Conservation (phyloP, 179 eudicot species). For the Spinacia oleracea region DNA sequence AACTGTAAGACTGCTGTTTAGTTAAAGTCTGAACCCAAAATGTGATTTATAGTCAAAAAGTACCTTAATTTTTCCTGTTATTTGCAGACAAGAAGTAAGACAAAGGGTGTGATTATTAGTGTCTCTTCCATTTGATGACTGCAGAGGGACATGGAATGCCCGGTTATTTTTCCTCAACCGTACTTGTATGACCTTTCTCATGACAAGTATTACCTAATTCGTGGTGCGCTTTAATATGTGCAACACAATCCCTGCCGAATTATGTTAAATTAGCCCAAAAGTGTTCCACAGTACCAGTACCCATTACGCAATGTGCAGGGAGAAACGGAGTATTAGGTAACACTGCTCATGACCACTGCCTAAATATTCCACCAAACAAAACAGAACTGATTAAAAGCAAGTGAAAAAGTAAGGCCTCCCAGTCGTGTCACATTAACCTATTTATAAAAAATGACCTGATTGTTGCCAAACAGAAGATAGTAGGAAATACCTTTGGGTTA, state of each 20-base stretch:
- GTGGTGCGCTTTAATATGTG: too few relatives aligned
- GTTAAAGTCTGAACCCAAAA: background rate
- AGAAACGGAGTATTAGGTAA: too few relatives aligned
- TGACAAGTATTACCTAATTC: too few relatives aligned
- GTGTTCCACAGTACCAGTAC: too few relatives aligned
- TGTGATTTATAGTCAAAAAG: background rate
- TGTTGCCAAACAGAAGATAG: background rate
- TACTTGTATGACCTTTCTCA: background rate
- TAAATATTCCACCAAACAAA: background rate
- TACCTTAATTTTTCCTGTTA: background rate
- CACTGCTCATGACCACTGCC: background rate
- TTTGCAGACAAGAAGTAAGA: background rate
- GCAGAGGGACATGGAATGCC: background rate
- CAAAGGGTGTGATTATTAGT: background rate
- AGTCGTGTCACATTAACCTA: background rate
- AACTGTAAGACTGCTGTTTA: background rate
- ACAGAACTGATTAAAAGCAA: background rate
- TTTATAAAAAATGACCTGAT: background rate
- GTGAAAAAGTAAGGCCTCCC: background rate
- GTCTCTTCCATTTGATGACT: background rate
- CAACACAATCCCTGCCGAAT: too few relatives aligned
- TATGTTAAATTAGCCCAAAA: too few relatives aligned
- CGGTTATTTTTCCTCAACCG: background rate
- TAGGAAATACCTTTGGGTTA: constrained; percentile 61
- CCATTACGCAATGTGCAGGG: too few relatives aligned